phyloP scores from a whole-genome alignment of 805 yeast species.

The Trichomonascus vanleenenianus region DNA sequence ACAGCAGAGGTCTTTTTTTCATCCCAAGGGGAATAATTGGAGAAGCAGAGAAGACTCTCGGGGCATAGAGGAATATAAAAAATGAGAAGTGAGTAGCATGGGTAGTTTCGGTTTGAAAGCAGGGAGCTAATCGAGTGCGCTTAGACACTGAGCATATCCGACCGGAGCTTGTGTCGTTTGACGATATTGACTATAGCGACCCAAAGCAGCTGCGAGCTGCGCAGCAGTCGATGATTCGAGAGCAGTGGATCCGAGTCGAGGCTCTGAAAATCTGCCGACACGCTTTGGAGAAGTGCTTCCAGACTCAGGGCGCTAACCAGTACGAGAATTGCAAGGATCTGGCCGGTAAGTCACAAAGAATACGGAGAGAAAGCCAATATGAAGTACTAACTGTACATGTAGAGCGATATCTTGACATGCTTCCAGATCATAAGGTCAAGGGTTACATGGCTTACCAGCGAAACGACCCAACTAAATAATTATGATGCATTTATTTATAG shows the following conservation, averaged over 20 bases:
- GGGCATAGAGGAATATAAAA: neutral
- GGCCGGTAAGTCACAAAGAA: conserved; percentile 43
- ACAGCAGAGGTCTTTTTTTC: neutral
- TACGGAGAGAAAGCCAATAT: neutral
- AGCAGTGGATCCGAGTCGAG: conserved; percentile 67
- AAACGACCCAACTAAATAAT: conserved; percentile 74
- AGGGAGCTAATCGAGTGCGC: neutral
- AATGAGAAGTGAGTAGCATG: neutral
- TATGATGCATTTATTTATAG: no score
- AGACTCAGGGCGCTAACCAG: conserved; percentile 55
- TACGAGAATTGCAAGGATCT: conserved; percentile 74
- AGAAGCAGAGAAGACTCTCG: neutral
- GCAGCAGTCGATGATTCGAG: conserved; percentile 70
- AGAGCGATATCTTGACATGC: conserved; percentile 59
- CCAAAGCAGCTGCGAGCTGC: conserved; percentile 56
- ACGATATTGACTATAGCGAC: conserved; percentile 70
- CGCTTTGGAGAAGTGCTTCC: conserved; percentile 67
- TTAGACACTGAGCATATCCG: conserved; percentile 24
- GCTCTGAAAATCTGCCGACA: conserved; percentile 62
- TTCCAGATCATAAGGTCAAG: conserved; percentile 57
- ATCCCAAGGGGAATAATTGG: neutral
- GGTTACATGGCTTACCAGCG: conserved; percentile 84
- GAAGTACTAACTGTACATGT: neutral
- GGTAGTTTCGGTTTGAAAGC: no score
- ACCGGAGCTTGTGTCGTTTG: conserved; percentile 73